Conservation (phyloP, 1,284 basidiomycete genomes). For the Phylloporus sp. region DNA sequence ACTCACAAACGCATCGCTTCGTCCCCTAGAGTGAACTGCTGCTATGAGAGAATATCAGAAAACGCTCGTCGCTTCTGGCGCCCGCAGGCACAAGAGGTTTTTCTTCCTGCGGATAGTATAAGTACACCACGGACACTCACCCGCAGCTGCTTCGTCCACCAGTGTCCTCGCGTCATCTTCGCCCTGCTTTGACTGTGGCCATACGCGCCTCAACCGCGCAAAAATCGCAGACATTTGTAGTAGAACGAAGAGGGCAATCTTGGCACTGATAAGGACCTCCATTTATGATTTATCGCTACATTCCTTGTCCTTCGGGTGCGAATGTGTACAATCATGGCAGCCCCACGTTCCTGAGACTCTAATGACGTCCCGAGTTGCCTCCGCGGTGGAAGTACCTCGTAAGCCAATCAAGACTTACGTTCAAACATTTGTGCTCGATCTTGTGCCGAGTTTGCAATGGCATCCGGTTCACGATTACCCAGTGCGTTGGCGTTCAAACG, state of each 20-base stretch:
- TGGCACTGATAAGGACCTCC: background rate
- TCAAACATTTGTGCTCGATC: too few species aligned
- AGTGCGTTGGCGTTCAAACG: too few species aligned
- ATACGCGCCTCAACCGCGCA: conserved; percentile 16
- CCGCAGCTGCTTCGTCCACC: conserved; percentile 14
- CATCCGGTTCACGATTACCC: too few species aligned
- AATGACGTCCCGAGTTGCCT: too few species aligned
- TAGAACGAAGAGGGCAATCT: conserved; percentile 14
- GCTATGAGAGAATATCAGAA: conserved; percentile 16
- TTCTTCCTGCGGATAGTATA: background rate
- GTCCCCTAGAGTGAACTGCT: conserved; percentile 22
- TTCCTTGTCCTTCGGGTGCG: too few species aligned
- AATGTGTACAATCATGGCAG: too few species aligned
- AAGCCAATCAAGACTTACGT: too few species aligned
- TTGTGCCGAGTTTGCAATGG: too few species aligned
- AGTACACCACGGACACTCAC: conserved; percentile 14
- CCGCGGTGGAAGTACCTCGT: too few species aligned
- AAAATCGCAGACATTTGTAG: conserved; percentile 27
- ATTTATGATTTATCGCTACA: background rate
- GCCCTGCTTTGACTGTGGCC: background rate
- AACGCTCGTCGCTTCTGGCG: background rate
- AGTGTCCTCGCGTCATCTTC: conserved; percentile 9
- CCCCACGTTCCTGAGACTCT: too few species aligned
- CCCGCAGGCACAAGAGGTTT: background rate
- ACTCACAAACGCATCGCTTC: conserved; percentile 44